A percentile compares a stretch with the other conserved stretches of the same genome.
Conservation (phyloP, 1,139 yeast species). For the Neolecta irregularis region DNA sequence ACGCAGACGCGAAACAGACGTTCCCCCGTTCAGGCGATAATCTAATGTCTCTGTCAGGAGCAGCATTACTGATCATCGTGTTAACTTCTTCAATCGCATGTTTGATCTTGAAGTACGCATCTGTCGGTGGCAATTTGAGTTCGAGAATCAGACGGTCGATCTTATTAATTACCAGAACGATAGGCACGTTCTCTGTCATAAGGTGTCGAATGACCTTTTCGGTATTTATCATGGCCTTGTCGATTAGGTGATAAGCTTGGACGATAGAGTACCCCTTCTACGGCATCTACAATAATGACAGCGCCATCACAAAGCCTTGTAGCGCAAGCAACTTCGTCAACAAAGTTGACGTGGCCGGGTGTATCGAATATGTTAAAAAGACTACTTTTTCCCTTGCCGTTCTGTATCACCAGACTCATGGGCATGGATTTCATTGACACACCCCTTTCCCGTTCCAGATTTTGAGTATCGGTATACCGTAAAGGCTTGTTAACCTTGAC, state of each 20-base stretch:
- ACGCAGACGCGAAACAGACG: constrained; percentile 59
- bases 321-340: constrained; percentile 54
- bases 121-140: constrained; percentile 55
- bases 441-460: constrained; percentile 55
- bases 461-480: constrained; percentile 56
- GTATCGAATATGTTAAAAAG: constrained; percentile 58
- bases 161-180: constrained; percentile 60
- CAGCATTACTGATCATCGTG: constrained; percentile 29
- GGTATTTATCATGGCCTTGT: constrained; percentile 31
- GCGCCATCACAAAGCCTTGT: constrained; percentile 49
- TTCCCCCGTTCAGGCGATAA: constrained; percentile 49
- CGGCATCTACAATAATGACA: constrained; percentile 60
- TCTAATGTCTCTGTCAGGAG: constrained; percentile 18
- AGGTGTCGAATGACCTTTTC: constrained; percentile 36
- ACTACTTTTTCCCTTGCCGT: constrained; percentile 39
- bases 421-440: constrained; percentile 51
- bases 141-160: constrained; percentile 72
- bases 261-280: constrained; percentile 45
- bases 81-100: constrained; percentile 52
- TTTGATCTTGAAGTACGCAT: constrained; percentile 54
- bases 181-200: constrained; percentile 33
- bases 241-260: neutral
- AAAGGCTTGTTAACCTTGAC: constrained; percentile 27
- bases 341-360: constrained; percentile 82
- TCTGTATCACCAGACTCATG: constrained; percentile 46